phyloP scores from a whole-genome alignment of 2,329 filamentous ascomycete species.

The Plectosphaerella plurivora region DNA sequence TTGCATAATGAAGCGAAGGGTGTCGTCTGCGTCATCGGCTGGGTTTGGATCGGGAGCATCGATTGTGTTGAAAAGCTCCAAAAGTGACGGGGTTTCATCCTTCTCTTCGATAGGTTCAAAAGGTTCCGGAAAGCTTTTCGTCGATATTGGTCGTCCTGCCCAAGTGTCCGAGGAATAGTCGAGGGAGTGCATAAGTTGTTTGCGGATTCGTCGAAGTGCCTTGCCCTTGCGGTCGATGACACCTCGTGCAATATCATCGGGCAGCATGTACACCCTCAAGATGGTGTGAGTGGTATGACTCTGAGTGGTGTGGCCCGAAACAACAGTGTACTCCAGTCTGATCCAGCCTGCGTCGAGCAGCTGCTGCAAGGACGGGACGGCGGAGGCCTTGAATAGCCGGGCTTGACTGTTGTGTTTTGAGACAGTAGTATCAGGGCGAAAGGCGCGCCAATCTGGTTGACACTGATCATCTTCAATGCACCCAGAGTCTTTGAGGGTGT shows the following conservation, averaged over 20 bases:
- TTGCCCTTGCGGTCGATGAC: slow-evolving; percentile 44
- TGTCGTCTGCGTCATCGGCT: slow-evolving; percentile 40
- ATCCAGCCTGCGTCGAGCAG: slow-evolving; percentile 37
- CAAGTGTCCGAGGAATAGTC: slow-evolving; percentile 54
- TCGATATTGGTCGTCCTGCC: slow-evolving; percentile 36
- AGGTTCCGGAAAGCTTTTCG: slow-evolving; percentile 9
- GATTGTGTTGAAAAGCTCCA: slow-evolving; percentile 69
- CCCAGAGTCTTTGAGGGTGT: slow-evolving; percentile 5
- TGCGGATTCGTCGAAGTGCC: slow-evolving; percentile 39
- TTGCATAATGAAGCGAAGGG: slow-evolving; percentile 49
- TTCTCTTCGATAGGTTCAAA: slow-evolving; percentile 33
- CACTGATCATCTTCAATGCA: too few relatives aligned
- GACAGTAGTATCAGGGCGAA: too few relatives aligned
- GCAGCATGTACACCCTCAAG: slow-evolving; percentile 57
- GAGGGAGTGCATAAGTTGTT: slow-evolving; percentile 43
- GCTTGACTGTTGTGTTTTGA: slow-evolving; percentile 17
- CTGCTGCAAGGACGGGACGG: not conserved
- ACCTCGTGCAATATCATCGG: slow-evolving; percentile 57
- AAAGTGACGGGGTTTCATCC: slow-evolving; percentile 48
- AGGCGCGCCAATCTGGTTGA: too few relatives aligned
- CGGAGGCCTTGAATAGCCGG: slow-evolving; percentile 22
- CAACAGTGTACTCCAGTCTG: slow-evolving; percentile 31
- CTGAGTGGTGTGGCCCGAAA: slow-evolving; percentile 4
- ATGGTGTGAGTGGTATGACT: slow-evolving; percentile 16
- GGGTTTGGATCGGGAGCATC: slow-evolving; percentile 62